Base-by-base conservation (phyloP, 495 filamentous ascomycete genomes). In the Lasiosphaeria ovina region DNA sequence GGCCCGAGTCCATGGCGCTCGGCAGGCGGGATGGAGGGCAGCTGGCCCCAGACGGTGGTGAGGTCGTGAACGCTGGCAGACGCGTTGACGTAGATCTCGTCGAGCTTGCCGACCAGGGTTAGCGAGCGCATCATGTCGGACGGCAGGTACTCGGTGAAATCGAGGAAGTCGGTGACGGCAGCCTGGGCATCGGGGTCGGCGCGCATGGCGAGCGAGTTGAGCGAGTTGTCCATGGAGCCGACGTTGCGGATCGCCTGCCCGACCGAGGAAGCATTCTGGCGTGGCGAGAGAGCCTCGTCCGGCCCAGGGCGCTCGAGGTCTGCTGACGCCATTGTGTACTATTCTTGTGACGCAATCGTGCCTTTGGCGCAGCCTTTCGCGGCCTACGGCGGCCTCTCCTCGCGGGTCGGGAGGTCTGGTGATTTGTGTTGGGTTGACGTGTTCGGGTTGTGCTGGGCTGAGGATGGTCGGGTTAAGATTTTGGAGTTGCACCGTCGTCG, bases 131-230 rank as follows among this genome's bases (percentile, higher is more conserved):
- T 83, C 60, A 98, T 85, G 74, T 98, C 95, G 35, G 92, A 89
- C 14, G 94, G 93, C 17, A 98, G 90, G 77, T 94, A 95, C 77
- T 98, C 94, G 62, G 94, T 97, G 73, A 86, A 96, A 74, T 97
- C 94, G 66, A 96, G 87, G 73, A 92, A 98, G 76, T 98, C 94
- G 62, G 89, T 93, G 14, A 97, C 88, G 56, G 91, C 94, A 8
- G 92, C 89, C 63, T 96, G 90, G n/a, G 91, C 89, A 75, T 98
- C 94, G 17, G 93, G 93, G 66, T 98, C 92, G 44, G 84, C 76
- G 64, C 77, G 77, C 66, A 77, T 68, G 54, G 70, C 67, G 58
- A 75, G 65, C 10, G 65, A 54, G 36, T 67, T 68, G 31, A 74
- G 67, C 48, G 61, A 71, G 60, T 62, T 69, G n/a, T 57, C 36